Conservation (phyloP, 1,284 basidiomycete species). For the Phellinidium pouzarii region DNA sequence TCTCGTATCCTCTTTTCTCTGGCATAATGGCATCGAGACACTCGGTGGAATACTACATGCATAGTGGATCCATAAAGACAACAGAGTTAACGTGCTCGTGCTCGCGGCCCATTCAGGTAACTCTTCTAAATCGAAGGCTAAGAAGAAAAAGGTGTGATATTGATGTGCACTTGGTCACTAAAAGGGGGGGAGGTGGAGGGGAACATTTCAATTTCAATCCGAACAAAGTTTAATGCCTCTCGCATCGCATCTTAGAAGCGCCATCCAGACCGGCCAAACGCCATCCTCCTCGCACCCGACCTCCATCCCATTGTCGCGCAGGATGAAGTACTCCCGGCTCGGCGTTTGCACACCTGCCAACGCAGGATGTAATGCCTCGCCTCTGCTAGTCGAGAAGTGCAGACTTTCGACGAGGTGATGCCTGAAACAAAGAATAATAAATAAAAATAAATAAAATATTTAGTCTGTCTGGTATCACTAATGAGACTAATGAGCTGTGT, state of each 20-base stretch:
- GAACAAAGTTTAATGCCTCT: constrained; percentile 18
- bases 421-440: constrained; percentile 32
- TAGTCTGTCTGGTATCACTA: background rate
- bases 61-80: no score
- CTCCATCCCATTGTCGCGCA: constrained; percentile 69
- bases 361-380: constrained; percentile 46
- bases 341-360: constrained; percentile 63
- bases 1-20: no score
- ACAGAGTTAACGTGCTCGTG: background rate
- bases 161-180: background rate
- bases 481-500: background rate
- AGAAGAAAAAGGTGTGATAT: background rate
- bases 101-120: background rate
- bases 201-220: no score
- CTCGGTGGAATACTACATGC: no score
- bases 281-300: constrained; percentile 72
- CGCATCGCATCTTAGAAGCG: constrained; percentile 45
- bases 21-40: no score
- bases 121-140: background rate
- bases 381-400: constrained; percentile 44
- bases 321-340: constrained; percentile 54
- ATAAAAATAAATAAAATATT: no score
- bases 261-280: constrained; percentile 52
- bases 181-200: background rate
- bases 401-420: constrained; percentile 72